Percentiles rank a stretch among this genome's conserved stretches.
Evolutionary conservation across 2,329 filamentous ascomycete species (phyloP).

Genomic region (Iodosphaeria phyllophila): DNA sequence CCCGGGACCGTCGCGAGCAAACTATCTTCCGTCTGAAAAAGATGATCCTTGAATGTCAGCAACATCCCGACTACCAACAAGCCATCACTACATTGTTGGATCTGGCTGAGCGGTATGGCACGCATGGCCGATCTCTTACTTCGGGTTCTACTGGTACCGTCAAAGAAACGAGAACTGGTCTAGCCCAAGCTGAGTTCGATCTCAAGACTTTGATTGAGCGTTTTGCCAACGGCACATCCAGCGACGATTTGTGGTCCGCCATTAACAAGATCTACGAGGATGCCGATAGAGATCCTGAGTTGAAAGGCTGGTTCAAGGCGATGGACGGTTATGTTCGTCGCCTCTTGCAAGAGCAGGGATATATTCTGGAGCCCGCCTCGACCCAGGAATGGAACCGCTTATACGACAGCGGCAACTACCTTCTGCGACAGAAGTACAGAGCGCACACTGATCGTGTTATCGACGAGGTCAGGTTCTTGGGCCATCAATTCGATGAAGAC

Average conservation of each 20-base stretch:
- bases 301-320: constrained; percentile 76
- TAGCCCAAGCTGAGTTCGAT: constrained; percentile 59
- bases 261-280: constrained; percentile 75
- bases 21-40: constrained; percentile 86
- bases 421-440: constrained; percentile 78
- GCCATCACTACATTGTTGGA: constrained; percentile 77
- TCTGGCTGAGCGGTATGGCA: constrained; percentile 69
- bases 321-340: constrained; percentile 63
- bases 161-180: constrained; percentile 50
- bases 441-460: constrained; percentile 69
- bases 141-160: constrained; percentile 48
- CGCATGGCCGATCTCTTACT: constrained; percentile 49
- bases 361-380: constrained; percentile 65
- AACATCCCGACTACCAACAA: constrained; percentile 80
- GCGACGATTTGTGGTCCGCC: constrained; percentile 67
- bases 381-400: constrained; percentile 68
- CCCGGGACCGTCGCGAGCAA: constrained; percentile 82
- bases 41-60: constrained; percentile 93
- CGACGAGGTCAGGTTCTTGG: constrained; percentile 81
- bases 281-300: constrained; percentile 69
- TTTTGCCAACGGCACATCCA: constrained; percentile 86
- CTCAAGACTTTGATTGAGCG: constrained; percentile 80
- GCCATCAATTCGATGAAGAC: constrained; percentile 76
- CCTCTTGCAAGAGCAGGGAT: constrained; percentile 77
- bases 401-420: constrained; percentile 68